These are phyloP conservation scores for Sapria himalayana DNA, from an alignment of 345 rosid genomes.

Conservation along the genomic window DNA sequence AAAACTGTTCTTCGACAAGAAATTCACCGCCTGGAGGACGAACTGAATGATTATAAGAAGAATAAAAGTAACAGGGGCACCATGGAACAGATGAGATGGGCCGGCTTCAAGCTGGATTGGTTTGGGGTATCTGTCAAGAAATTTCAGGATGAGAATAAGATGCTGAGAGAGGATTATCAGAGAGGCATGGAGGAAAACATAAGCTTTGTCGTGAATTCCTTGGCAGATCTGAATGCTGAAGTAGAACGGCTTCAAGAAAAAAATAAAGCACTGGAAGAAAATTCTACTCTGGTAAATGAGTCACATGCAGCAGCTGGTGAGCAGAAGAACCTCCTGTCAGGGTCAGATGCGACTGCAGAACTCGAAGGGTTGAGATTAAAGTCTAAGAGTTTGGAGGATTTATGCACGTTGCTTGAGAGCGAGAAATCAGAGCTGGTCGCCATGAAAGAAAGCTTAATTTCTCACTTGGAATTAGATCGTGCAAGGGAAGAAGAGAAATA, in stretches of 20 bases:
- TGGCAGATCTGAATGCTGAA: conserved; percentile 72
- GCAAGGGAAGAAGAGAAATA: conserved; percentile 25
- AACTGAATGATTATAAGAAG: conserved; percentile 51
- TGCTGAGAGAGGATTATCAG: conserved; percentile 32
- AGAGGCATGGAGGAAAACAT: conserved; percentile 32
- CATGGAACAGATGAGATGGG: conserved; percentile 53
- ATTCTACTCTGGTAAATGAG: conserved; percentile 45
- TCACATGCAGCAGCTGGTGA: conserved; percentile 29
- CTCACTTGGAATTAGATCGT: conserved; percentile 27
- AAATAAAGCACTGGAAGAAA: conserved; percentile 52
- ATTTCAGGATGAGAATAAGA: conserved; percentile 39
- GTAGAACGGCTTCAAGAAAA: conserved; percentile 48
- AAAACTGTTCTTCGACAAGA: conserved; percentile 97
- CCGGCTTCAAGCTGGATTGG: conserved; percentile 35
- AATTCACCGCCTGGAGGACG: conserved; percentile 88
- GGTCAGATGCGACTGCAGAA: conserved; percentile 49
- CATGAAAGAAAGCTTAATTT: conserved; percentile 33
- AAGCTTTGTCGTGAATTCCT: conserved; percentile 60
- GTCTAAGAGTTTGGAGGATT: conserved; percentile 40
- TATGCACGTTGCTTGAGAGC: conserved; percentile 31
- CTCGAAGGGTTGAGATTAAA: conserved; percentile 37
- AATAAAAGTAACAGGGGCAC: conserved; percentile 40
- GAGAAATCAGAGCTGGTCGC: conserved; percentile 34
- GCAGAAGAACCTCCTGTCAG: conserved; percentile 38
- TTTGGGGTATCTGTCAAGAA: conserved; percentile 46